phyloP scores from a whole-genome alignment of 129 eudicot species.

The Centaurea solstitialis region DNA sequence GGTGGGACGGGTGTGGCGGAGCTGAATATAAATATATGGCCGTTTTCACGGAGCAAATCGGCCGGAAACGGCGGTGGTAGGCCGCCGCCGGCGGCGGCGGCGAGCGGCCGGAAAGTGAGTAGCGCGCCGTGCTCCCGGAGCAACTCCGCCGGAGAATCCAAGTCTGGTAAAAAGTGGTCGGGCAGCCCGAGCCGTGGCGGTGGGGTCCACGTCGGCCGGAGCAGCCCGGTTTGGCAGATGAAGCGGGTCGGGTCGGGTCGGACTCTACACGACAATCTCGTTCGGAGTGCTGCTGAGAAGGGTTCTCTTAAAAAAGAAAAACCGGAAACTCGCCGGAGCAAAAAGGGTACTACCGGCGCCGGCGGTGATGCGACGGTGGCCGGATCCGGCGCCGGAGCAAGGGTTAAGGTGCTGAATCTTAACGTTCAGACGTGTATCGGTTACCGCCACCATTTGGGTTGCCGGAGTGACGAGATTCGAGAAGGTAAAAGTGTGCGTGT shows the following conservation, averaged over 20 bases:
- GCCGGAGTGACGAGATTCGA: conserved; percentile 47
- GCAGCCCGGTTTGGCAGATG: conserved; percentile 69
- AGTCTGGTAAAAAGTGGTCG: conserved; percentile 57
- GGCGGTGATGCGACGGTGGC: conserved; percentile 18
- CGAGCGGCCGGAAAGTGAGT: conserved; percentile 56
- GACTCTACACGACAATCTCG: not conserved
- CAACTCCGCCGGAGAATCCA: conserved; percentile 77
- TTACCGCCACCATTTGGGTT: conserved; percentile 52
- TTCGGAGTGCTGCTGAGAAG: conserved; percentile 25
- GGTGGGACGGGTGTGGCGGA: conserved; percentile 50
- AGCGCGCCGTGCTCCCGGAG: conserved; percentile 90
- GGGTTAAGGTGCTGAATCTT: conserved; percentile 40
- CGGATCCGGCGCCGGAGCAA: conserved; percentile 20
- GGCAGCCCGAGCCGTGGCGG: conserved; percentile 53
- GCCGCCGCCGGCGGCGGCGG: conserved; percentile 34
- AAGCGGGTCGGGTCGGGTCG: conserved; percentile 40
- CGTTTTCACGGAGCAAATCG: conserved; percentile 69
- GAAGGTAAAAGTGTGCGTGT: not conserved
- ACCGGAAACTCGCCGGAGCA: conserved; percentile 21
- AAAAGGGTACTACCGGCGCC: not conserved
- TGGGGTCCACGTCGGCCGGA: conserved; percentile 71
- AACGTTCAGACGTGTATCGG: conserved; percentile 80
- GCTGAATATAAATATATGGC: conserved; percentile 75
- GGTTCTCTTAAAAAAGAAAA: conserved; percentile 3
- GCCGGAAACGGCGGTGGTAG: conserved; percentile 57